Evolutionary conservation across 805 yeast species (phyloP).

Genomic region (Candida alai): DNA sequence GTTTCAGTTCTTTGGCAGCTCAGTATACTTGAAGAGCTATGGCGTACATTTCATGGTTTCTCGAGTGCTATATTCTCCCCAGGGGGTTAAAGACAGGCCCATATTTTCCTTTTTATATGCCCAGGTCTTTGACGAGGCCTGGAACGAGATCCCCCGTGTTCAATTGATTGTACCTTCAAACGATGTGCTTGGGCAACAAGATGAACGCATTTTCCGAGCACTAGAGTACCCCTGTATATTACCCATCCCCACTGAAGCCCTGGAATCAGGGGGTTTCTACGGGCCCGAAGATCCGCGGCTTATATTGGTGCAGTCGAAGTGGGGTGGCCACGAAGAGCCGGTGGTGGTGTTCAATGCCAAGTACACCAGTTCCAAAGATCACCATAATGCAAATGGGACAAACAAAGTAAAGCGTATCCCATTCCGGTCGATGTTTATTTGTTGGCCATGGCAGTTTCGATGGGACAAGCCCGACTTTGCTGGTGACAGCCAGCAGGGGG

Average conservation of each 20-base stretch:
- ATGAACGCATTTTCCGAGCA: constrained; percentile 1
- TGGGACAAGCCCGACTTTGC: too few species aligned
- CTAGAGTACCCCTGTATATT: constrained; percentile 11
- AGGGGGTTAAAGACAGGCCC: constrained; percentile 20
- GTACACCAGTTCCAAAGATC: too few species aligned
- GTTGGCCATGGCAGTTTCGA: constrained; percentile 36
- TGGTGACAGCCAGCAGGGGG: constrained; percentile 26
- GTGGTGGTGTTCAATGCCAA: constrained; percentile 19
- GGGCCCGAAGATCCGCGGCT: constrained; percentile 28
- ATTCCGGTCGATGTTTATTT: constrained; percentile 25
- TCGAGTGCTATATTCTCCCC: constrained; percentile 22
- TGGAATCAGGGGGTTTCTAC: constrained; percentile 13
- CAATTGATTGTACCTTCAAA: constrained; percentile 23
- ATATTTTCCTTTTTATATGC: constrained; percentile 18
- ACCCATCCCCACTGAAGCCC: constrained; percentile 11
- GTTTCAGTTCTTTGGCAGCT: constrained; percentile 28
- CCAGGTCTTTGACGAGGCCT: constrained; percentile 18
- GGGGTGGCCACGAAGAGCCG: constrained; percentile 25
- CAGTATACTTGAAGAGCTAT: constrained; percentile 27
- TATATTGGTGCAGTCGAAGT: constrained; percentile 16
- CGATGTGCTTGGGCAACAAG: constrained; percentile 4
- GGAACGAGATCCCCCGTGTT: constrained; percentile 19
- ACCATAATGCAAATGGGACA: constrained; percentile 13
- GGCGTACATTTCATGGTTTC: constrained; percentile 29
- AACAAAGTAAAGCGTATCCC: constrained; percentile 11